A percentile compares a stretch with the other conserved stretches of the same genome.
phyloP scores from a whole-genome alignment of 257 asterid genomes.

The Gentiana straminea region DNA sequence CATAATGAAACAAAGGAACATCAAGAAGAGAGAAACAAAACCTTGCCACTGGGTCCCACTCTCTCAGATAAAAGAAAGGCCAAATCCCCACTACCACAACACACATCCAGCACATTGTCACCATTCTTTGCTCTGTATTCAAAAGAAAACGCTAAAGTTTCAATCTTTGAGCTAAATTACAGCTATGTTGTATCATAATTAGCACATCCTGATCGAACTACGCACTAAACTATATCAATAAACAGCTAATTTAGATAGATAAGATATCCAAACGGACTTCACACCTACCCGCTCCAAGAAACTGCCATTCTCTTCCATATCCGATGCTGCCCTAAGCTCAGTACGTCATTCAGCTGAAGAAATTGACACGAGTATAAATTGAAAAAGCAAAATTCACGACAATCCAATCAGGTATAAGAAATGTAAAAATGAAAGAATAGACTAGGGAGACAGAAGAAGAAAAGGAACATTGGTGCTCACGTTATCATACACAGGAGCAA shows the following conservation, averaged over 20 bases:
- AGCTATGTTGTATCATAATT: neutral
- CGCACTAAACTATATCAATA: neutral
- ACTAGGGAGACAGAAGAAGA: neutral
- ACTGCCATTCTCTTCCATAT: conserved; percentile 89
- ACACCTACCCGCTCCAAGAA: conserved; percentile 70
- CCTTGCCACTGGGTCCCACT: conserved; percentile 74
- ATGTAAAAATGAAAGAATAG: neutral
- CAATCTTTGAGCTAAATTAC: conserved; percentile 9
- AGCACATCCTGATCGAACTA: neutral
- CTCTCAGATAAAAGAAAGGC: conserved; percentile 68
- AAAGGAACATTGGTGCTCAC: conserved; percentile 20
- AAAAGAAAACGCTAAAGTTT: neutral
- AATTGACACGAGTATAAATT: neutral
- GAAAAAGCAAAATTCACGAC: neutral
- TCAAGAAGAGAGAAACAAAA: conserved; percentile 13
- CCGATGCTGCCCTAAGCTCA: conserved; percentile 67
- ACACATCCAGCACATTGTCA: conserved; percentile 65
- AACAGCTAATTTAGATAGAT: neutral
- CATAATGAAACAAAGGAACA: neutral
- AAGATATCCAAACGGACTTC: neutral
- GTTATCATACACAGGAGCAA: conserved; percentile 83
- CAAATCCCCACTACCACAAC: conserved; percentile 95
- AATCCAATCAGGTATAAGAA: conserved; percentile 2
- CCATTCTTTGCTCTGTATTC: conserved; percentile 64
- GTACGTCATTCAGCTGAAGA: conserved; percentile 61